These are phyloP conservation scores for Fusarium ramigenum DNA, from an alignment of 2,329 filamentous ascomycete species.

Conservation along the genomic window DNA sequence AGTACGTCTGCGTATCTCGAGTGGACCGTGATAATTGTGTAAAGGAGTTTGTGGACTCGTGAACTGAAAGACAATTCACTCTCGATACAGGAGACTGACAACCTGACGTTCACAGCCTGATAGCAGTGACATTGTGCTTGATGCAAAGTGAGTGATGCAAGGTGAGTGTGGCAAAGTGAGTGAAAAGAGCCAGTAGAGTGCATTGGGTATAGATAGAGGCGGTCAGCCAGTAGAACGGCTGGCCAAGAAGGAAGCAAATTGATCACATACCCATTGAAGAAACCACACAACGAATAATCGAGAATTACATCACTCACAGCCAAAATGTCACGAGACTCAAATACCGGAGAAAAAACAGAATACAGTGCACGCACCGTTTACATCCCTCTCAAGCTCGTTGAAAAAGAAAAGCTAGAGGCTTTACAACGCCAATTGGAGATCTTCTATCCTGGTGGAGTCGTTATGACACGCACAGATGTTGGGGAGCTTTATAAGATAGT, in stretches of 20 bases:
- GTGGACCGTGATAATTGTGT: rapidly evolving
- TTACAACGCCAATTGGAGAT: not conserved
- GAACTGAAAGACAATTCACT: not conserved
- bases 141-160: not conserved
- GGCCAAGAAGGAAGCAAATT: not conserved
- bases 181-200: too few relatives aligned
- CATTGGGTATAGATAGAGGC: too few relatives aligned
- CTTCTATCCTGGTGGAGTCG: not conserved
- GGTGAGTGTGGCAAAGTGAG: too few relatives aligned
- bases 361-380: not conserved
- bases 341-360: not conserved
- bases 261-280: not conserved
- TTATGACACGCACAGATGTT: not conserved
- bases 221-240: rapidly evolving
- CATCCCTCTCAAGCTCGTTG: not conserved
- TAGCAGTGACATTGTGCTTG: not conserved
- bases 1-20: not conserved
- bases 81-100: not conserved
- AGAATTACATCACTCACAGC: not conserved
- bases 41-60: too few relatives aligned
- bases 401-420: not conserved
- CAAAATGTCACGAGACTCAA: not conserved
- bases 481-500: not conserved
- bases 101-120: too few relatives aligned
- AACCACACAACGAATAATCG: rapidly evolving